A percentile compares a stretch with the other conserved stretches of the same genome.
Evolutionary conservation across 139 green algal genomes (phyloP).

Genomic region (Yamagishiella unicocca): DNA sequence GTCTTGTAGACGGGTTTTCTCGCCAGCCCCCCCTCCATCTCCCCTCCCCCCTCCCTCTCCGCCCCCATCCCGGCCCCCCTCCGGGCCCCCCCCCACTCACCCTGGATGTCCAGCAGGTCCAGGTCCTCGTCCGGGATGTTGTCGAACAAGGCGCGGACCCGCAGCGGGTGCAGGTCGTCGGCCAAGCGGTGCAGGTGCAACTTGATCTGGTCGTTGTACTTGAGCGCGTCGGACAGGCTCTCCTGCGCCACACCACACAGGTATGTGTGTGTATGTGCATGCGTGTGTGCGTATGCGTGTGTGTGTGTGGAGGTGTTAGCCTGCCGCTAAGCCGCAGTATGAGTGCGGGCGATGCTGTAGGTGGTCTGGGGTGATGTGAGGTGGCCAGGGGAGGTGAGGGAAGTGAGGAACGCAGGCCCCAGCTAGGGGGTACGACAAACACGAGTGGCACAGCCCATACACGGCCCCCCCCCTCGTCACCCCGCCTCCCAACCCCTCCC

Average conservation of each 20-base stretch:
- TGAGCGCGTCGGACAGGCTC: constrained; percentile 55
- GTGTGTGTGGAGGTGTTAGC: too few relatives aligned
- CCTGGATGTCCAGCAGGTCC: constrained; percentile 75
- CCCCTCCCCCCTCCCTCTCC: background rate
- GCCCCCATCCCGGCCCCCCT: background rate
- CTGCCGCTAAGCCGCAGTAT: too few relatives aligned
- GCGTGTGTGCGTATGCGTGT: too few relatives aligned
- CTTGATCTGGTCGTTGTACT: constrained; percentile 64
- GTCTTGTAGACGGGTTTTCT: background rate
- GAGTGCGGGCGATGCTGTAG: too few relatives aligned
- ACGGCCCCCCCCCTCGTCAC: background rate
- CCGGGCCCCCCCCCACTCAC: background rate
- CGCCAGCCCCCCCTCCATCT: background rate
- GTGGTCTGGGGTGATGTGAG: too few relatives aligned
- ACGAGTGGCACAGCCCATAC: too few relatives aligned
- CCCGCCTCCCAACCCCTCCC: background rate
- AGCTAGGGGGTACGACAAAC: too few relatives aligned
- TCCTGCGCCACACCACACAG: constrained; percentile 56
- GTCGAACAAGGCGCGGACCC: constrained; percentile 85
- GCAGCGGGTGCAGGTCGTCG: constrained; percentile 96
- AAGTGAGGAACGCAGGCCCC: too few relatives aligned
- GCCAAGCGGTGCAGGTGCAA: constrained; percentile 58
- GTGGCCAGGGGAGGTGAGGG: too few relatives aligned
- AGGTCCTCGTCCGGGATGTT: constrained; percentile 80
- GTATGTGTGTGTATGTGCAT: too few relatives aligned